phyloP scores from a whole-genome alignment of 768 basidiomycete genomes.

The Kwoniella europaea region DNA sequence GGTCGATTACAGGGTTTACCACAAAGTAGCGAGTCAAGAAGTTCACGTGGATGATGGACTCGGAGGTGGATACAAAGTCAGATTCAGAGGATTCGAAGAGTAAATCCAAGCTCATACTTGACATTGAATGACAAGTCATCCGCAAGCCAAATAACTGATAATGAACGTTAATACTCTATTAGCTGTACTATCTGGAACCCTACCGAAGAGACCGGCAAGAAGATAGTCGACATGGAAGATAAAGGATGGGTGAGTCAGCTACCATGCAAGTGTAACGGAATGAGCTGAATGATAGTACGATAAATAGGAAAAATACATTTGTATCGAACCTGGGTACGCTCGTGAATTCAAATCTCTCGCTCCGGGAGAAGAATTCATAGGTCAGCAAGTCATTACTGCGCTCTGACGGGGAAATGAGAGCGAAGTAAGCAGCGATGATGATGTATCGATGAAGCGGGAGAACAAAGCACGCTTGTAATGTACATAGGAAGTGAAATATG shows the following conservation, averaged over 20 bases:
- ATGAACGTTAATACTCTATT: no score
- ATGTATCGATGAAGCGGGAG: no score
- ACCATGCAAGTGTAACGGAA: no score
- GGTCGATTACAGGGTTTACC: conserved; percentile 42
- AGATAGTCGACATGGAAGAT: conserved; percentile 86
- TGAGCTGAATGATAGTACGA: not conserved
- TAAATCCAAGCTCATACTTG: no score
- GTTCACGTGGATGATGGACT: conserved; percentile 50
- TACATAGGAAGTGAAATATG: no score
- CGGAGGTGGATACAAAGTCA: conserved; percentile 44
- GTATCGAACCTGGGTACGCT: conserved; percentile 89
- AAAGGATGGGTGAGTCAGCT: conserved; percentile 72
- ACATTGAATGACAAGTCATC: no score
- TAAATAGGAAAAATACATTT: conserved; percentile 79
- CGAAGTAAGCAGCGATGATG: not conserved
- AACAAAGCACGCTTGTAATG: not conserved
- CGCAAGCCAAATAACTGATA: no score
- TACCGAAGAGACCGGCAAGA: conserved; percentile 68
- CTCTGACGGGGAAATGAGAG: not conserved
- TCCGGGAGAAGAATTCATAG: conserved; percentile 74
- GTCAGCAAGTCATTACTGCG: conserved; percentile 69
- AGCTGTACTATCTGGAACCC: conserved; percentile 90
- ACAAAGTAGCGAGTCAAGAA: conserved; percentile 48
- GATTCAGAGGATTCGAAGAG: conserved; percentile 53
- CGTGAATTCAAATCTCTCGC: conserved; percentile 70